These are phyloP conservation scores for Sodiomyces alkalinus DNA, from an alignment of 2,329 filamentous ascomycete species.

Conservation along the genomic window DNA sequence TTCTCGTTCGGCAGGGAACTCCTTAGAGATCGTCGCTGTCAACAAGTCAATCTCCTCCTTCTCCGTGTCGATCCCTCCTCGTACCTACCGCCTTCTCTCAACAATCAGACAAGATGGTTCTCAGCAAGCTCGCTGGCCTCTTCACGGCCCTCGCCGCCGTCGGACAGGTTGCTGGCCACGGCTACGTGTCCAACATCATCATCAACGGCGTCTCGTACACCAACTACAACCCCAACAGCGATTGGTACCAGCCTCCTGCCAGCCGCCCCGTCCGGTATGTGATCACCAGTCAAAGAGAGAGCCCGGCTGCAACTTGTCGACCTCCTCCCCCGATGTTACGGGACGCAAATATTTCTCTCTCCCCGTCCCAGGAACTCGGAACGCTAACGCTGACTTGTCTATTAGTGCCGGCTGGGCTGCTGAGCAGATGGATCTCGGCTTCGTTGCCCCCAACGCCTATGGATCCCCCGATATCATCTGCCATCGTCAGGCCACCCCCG, in stretches of 20 bases:
- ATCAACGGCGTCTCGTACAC: slow-evolving; percentile 26
- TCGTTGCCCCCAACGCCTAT: slow-evolving; percentile 30
- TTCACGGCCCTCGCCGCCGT: slow-evolving; percentile 11
- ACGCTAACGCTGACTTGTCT: slow-evolving; percentile 5
- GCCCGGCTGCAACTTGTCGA: too few relatives aligned
- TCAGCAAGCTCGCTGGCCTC: slow-evolving; percentile 9
- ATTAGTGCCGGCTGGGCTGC: slow-evolving; percentile 22
- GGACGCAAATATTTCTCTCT: too few relatives aligned
- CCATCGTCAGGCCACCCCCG: slow-evolving; percentile 25
- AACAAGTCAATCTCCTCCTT: neutral
- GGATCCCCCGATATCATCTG: slow-evolving; percentile 30
- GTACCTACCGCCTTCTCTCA: too few relatives aligned
- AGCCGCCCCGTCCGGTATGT: slow-evolving; percentile 2
- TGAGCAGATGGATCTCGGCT: slow-evolving; percentile 26
- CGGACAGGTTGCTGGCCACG: slow-evolving; percentile 19
- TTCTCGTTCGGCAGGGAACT: neutral
- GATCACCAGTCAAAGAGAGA: too few relatives aligned
- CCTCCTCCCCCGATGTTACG: too few relatives aligned
- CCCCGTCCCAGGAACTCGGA: neutral
- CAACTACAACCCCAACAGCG: slow-evolving; percentile 20
- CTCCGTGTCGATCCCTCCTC: slow-evolving; percentile 1
- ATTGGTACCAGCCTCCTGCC: slow-evolving; percentile 5
- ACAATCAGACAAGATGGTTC: slow-evolving; percentile 10
- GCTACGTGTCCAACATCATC: slow-evolving; percentile 25
- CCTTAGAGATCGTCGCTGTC: neutral